phyloP scores from a whole-genome alignment of 495 filamentous ascomycete species.

The Pyronema domesticum region DNA sequence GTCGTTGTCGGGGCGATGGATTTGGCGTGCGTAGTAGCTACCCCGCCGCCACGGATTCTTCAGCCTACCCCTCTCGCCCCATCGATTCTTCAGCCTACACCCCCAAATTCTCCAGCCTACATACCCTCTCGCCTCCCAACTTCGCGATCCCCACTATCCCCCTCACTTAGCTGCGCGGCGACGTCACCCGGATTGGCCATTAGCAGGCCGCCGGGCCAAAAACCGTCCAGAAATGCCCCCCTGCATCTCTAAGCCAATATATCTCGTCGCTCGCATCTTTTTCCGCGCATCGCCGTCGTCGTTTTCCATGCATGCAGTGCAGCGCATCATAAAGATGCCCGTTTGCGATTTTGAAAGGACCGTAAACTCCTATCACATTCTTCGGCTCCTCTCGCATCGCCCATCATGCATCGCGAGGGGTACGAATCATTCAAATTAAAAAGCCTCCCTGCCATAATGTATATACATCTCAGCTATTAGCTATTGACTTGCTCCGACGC shows the following conservation, averaged over 20 bases:
- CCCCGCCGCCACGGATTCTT: no score
- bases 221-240: background rate
- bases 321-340: background rate
- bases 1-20: no score
- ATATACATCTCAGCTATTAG: background rate
- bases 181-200: background rate
- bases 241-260: background rate
- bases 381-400: background rate
- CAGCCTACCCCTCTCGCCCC: no score
- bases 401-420: background rate
- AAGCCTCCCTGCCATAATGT: background rate
- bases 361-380: background rate
- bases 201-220: background rate
- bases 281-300: background rate
- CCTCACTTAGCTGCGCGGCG: background rate
- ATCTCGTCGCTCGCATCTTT: background rate
- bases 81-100: no score
- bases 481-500: background rate
- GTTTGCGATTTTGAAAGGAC: background rate
- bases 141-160: no score
- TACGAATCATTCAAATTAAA: background rate
- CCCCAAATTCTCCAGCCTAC: no score
- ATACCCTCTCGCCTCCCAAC: no score
- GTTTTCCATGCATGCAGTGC: background rate
- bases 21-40: no score